Evolutionary conservation across 345 rosid genomes (phyloP), one percentile per base, ranked within the genome.

Genomic region (Melastoma malabathricum): DNA sequence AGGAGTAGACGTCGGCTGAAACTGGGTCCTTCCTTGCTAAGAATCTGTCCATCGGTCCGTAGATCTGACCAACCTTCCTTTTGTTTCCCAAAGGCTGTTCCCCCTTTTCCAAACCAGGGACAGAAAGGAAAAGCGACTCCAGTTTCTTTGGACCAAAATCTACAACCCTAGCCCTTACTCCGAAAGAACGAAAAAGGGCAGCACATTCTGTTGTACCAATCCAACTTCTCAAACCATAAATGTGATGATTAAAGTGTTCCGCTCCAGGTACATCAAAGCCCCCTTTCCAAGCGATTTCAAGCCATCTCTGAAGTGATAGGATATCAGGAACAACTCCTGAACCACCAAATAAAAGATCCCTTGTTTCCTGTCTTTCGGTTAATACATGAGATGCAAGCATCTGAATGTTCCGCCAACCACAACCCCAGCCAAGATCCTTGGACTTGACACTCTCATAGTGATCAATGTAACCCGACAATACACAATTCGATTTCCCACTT

Each of bases 371-470:
- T 56, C 84, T 71, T 46, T 48, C 64, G 25, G 59, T 54, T 50
- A 86, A 74, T 71, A 86, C 71, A 60, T 75, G 75, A 56, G 96
- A 86, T 54, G 73, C 58, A 15, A 81, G 78, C 84, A 86, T 83
- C 57, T 86, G 96, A 43, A 81, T 79, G 64, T 86, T 86, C 41
- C 74, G 75, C 89, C 93, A 83, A 23, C 89, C 96, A 34, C 93
- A 86, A 47, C 93, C 96, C 93, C 96, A 87, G 6, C 89, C 89
- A 53, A 55, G 66, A 61, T 83, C 85, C 51, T 75, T 76, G 2
- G 72, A 64, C n/a, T 52, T 56, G 51, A 44, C 3, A 61, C 74
- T 67, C 52, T 83, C 85, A 50, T 71, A 87, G 65, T 87, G 96
- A 65, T 83, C 85, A 2, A 77, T 75, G 13, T 56, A 65, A 13